phyloP scores from a whole-genome alignment of 148 eudicot species.

The Cornus florida region DNA sequence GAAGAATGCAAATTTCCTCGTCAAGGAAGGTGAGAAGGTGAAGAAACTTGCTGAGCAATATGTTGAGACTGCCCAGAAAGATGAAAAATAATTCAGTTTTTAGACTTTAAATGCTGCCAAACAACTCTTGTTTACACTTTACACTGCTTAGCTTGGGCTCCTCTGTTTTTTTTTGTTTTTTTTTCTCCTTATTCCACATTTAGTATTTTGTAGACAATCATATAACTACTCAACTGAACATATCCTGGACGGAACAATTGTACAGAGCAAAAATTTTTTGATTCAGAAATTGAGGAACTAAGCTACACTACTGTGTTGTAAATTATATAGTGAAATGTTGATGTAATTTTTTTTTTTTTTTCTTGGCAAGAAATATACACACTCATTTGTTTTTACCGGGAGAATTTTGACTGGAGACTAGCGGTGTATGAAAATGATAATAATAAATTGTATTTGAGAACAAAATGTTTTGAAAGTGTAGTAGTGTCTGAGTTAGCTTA shows the following conservation, averaged over 20 bases:
- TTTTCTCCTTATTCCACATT: neutral
- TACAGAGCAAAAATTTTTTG: neutral
- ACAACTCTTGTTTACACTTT: no score
- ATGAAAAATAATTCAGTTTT: slow-evolving; percentile 24
- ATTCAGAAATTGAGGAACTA: no score
- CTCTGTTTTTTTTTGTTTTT: no score
- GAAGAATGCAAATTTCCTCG: slow-evolving; percentile 76
- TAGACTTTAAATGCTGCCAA: no score
- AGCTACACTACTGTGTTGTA: neutral
- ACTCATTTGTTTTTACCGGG: no score
- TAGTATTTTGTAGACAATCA: neutral
- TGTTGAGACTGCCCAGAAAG: slow-evolving; percentile 72
- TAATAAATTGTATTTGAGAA: neutral
- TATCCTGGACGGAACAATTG: neutral
- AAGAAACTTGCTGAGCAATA: slow-evolving; percentile 91
- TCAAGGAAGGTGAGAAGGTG: slow-evolving; percentile 78
- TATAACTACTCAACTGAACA: neutral
- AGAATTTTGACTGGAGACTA: no score
- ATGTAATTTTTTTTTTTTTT: no score
- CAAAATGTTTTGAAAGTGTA: no score
- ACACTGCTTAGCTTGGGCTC: no score
- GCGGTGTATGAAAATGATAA: no score
- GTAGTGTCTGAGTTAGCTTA: no score
- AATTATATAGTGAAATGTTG: neutral
- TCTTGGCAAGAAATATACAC: no score